Evolutionary conservation across 1,284 basidiomycete genomes (phyloP), one percentile per base, ranked within the genome.

Genomic region (Sporisorium graminicola): DNA sequence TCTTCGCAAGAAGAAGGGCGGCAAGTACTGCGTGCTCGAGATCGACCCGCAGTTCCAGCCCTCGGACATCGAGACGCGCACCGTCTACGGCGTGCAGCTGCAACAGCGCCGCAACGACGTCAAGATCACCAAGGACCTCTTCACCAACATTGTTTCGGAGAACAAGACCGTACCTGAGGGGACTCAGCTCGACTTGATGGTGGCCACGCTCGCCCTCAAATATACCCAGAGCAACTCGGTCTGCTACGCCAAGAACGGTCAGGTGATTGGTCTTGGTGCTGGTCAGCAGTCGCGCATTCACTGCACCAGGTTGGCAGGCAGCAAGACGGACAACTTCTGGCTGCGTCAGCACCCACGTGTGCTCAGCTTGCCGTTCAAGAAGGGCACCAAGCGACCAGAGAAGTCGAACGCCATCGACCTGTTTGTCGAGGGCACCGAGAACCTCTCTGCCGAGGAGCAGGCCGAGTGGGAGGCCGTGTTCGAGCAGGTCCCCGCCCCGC

Each of bases 301-400:
- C 89, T 99, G 97, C 88, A 99, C 96, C 22, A 93, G 97, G 56
- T 91, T 99, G 51, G 97, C 97, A 1, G 96, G 97, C 13, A 91
- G 91, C 74, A 99, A 99, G 88, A 95, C 95, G n/a, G 97, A 99
- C 88, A 91, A 95, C 81, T 99, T 96, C 95, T 99, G 97, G 96
- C 89, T 98, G 65, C 92, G 96, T 40, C 95, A 98, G 88, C 95
- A 98, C 88, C 92, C 95, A 0, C 92, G 94, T 53, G 95, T 95
- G 53, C 91, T 98, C 74, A 88, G 89, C 13, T 90, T 98, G 50
- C 93, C 95, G 2, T 99, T 98, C 90, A 98, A 97, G 87, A 94
- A 95, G 87, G 95, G 95, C 50, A 92, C 94, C 80, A 99, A 98
- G 89, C 92, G 97, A 49, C 94, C 96, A 1, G 96, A 99, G 84